Evolutionary conservation across 2,329 filamentous ascomycete species (phyloP).

Genomic region (Pseudogymnoascus verrucosus): DNA sequence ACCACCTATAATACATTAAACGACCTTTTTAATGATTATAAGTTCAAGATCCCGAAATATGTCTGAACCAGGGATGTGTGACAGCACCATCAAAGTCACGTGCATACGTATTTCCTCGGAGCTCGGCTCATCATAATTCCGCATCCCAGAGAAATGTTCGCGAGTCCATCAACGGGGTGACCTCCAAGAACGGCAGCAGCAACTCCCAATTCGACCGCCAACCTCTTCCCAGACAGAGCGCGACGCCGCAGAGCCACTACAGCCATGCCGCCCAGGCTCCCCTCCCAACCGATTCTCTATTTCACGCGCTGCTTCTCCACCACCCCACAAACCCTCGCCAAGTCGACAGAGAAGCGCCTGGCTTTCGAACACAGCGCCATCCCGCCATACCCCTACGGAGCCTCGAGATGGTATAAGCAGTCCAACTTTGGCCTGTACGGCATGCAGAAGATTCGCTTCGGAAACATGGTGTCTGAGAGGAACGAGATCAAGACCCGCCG

Average conservation of each 20-base stretch:
- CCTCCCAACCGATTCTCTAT: conserved; percentile 12
- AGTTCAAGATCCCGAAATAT: neutral
- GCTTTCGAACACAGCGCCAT: conserved; percentile 26
- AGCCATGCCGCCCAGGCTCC: conserved; percentile 17
- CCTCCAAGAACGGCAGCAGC: neutral
- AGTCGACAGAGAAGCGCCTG: conserved; percentile 31
- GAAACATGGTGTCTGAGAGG: conserved; percentile 65
- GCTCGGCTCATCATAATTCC: neutral
- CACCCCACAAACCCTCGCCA: conserved; percentile 22
- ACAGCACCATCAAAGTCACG: neutral
- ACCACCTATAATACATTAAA: neutral
- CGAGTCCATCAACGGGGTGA: conserved; percentile 4
- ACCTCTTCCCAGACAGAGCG: neutral
- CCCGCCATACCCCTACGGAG: conserved; percentile 66
- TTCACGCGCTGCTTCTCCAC: conserved; percentile 28
- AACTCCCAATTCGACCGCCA: conserved; percentile 2
- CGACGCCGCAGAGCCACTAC: conserved; percentile 4
- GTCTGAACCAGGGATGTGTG: neutral
- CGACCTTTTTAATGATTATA: neutral
- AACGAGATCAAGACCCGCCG: conserved; percentile 64
- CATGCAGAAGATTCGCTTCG: conserved; percentile 62
- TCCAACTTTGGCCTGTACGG: conserved; percentile 70
- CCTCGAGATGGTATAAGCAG: conserved; percentile 67
- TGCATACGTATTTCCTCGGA: neutral
- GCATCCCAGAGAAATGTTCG: conserved; percentile 4